These are phyloP conservation scores for Triticum dicoccoides DNA, from an alignment of 176 grass and related monocot genomes.

Conservation along the genomic window DNA sequence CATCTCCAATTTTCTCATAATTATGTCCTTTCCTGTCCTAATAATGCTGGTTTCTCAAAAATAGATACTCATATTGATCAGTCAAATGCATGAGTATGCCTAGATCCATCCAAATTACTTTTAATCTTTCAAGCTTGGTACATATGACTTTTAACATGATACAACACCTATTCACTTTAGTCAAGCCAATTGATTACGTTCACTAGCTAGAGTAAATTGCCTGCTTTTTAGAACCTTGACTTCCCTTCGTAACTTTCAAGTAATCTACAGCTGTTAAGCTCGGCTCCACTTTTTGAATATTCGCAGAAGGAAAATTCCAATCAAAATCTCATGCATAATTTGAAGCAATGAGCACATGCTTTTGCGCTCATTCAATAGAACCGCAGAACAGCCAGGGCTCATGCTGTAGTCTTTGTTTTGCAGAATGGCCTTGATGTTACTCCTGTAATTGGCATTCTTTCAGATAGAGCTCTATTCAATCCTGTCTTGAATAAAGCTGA, in stretches of 20 bases:
- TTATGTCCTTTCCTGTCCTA: not conserved
- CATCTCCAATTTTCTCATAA: not conserved
- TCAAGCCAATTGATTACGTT: no score
- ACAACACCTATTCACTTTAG: no score
- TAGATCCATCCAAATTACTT: not conserved
- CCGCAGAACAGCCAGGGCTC: not conserved
- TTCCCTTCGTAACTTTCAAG: no score
- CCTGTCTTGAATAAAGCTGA: constrained; percentile 63
- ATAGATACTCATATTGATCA: not conserved
- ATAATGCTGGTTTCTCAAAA: not conserved
- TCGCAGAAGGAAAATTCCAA: no score
- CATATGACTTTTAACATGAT: no score
- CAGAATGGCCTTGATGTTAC: constrained; percentile 78
- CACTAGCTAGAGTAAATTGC: no score
- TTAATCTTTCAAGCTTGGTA: not conserved
- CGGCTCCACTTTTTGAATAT: no score
- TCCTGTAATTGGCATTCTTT: constrained; percentile 76
- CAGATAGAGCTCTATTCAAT: constrained; percentile 61
- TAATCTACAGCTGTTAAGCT: no score
- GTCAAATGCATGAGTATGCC: not conserved
- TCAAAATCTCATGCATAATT: not conserved
- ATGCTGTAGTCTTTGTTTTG: constrained; percentile 30
- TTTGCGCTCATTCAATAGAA: constrained; percentile 13
- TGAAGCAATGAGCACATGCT: constrained; percentile 1
- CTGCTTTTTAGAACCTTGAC: no score